Base-by-base conservation (phyloP, 257 asterid species). In the Gentiana straminea region DNA sequence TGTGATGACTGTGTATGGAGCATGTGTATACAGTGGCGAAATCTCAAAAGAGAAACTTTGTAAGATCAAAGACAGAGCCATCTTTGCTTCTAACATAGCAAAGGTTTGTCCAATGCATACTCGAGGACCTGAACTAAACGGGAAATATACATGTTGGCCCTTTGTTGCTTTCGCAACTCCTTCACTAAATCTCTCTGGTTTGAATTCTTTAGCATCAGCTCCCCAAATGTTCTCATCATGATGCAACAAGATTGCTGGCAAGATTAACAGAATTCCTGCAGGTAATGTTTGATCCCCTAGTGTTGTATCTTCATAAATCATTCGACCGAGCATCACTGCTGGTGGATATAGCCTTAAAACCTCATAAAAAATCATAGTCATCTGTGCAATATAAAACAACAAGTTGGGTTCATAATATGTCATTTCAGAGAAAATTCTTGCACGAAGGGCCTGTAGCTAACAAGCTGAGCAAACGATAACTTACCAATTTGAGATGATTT, bases 201-300 rank as follows among this genome's bases (percentile, higher is more conserved):
- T 69, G 50, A 69, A 72, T 51, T 72, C 77, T 1, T 44, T 55
- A 5, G 64, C 74, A 15, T 72, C 74, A 0, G 57, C 62, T 1
- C 74, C 78, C 78, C 78, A 73, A 13, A 64, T 33, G 47, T 64
- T 51, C 11, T 39, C 33, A 35, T 73, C 78, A 7, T 64, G 78
- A 2, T 64, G 74, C 50, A 64, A 10, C 51, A 39, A 0, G 37
- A 68, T 33, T 34, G 36, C 1, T 3, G 74, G 68, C 58, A 73
- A 11, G 15, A 48, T 3, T 13, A 68, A 32, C 1, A 12, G 35
- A 51, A 68, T 63, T 13, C 60, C 74, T 0, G 59, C 68, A 0
- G 68, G 78, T 15, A 73, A 54, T 5, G 46, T 35, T 13, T 56
- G 33, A 1, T 60, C 15, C 9, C 74, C 71, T 45, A 68, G 39